phyloP scores from a whole-genome alignment of 306 rosid genomes.

The Prunus mira region DNA sequence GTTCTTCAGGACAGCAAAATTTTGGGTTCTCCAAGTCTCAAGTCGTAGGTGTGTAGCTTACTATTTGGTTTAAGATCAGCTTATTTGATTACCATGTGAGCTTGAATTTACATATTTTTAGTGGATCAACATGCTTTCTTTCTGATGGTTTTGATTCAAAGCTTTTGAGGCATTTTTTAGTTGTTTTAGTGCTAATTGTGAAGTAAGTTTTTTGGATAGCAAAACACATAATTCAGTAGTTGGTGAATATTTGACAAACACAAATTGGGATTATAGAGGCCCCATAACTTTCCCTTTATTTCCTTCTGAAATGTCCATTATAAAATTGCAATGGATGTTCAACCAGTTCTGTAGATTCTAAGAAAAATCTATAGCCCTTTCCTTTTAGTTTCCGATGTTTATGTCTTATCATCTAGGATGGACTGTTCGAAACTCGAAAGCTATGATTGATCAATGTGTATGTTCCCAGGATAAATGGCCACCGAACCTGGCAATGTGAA shows the following conservation, averaged over 20 bases:
- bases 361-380: not conserved
- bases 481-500: conserved; percentile 50
- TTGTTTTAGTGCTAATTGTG: not conserved
- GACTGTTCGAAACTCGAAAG: not conserved
- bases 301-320: not conserved
- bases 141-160: no score
- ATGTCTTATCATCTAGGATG: not conserved
- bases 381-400: not conserved
- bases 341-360: not conserved
- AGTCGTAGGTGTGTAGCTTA: not conserved
- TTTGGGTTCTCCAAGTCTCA: not conserved
- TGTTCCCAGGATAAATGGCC: conserved; percentile 46
- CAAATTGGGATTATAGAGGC: not conserved
- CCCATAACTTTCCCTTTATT: not conserved
- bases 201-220: not conserved
- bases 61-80: not conserved
- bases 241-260: not conserved
- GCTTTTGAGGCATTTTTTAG: not conserved
- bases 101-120: not conserved
- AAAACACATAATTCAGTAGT: not conserved
- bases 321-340: not conserved
- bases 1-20: no score
- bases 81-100: not conserved
- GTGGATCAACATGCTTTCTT: not conserved
- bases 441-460: not conserved